Base-by-base conservation (phyloP, 805 yeast species). In the Isabelozyma pseudorhagii region DNA sequence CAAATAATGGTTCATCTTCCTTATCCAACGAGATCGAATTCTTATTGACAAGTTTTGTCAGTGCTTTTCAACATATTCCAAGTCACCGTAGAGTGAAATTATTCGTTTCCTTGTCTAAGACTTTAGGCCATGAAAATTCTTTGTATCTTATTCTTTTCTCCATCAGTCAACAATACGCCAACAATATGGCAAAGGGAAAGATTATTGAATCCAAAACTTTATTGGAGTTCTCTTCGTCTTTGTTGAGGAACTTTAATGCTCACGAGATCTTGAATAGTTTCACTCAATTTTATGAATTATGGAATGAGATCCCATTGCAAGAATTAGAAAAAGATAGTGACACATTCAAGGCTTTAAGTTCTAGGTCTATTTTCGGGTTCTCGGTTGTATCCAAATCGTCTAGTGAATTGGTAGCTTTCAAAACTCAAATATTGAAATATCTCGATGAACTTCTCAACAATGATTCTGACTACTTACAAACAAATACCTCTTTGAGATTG, bases 51-150 rank as follows among this genome's bases (percentile, higher is more conserved):
- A 87, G 96, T 59, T 94, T 94, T 62, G 89, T 87, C n/a, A 84
- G 96, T 50, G 98, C 99, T 1, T 89, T 94, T 69, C 84, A 85
- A 48, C 98, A 94, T 63, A 92, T 94, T 55, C 99, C 99, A 53
- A 83, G 97, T 64, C 99, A 94, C 66, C 87, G 99, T 69, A 81
- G 99, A 59, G 96, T 89, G 40, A 85, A 84, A 61, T 71, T 94
- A 47, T 94, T 89, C 59, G 79, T 88, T 2, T 85, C 96, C 1
- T 76, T 94, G 54, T 83, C 91, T 13, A 77, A 77, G 56, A 87
- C 97, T 1, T 72, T 94, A 53, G 92, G 93, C 18, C 72, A 86
- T 43, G 73, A 77, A 8, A 69, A 75, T 45, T 81, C 96, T 2
- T 75, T 92, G 53, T 89, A 87, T 57, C 75, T 86, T 45, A 79